Percentiles rank a stretch among this genome's conserved stretches.
Conservation (phyloP, 2,329 filamentous ascomycete genomes). For the Cladophialophora exuberans region DNA sequence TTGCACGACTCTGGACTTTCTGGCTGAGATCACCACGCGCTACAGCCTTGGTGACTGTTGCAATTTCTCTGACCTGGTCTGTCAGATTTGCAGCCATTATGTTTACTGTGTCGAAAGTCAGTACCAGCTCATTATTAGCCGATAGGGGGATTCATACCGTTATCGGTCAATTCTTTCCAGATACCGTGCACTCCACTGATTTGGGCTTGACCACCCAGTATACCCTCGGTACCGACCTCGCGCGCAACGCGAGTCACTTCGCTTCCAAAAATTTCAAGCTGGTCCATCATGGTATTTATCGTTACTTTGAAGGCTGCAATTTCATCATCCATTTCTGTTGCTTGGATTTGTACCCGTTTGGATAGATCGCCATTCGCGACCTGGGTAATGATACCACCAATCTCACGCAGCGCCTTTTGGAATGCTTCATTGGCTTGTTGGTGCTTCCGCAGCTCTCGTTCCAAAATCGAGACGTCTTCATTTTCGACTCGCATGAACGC, state of each 20-base stretch:
- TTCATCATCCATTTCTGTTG: conserved; percentile 95
- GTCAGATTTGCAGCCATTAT: conserved; percentile 83
- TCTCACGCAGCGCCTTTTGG: conserved; percentile 94
- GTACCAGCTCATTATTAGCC: not conserved
- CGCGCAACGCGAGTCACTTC: conserved; percentile 93
- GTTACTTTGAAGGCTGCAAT: conserved; percentile 97
- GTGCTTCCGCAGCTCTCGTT: conserved; percentile 93
- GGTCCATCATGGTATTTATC: conserved; percentile 99
- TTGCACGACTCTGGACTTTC: conserved; percentile 79
- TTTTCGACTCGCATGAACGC: conserved; percentile 82
- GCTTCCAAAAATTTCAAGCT: conserved; percentile 92
- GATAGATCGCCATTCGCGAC: conserved; percentile 94
- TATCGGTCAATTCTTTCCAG: conserved; percentile 95
- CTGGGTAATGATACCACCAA: conserved; percentile 95
- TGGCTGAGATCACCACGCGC: conserved; percentile 81
- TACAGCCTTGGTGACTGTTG: conserved; percentile 80
- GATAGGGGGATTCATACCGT: conserved; percentile 54
- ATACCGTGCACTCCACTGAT: conserved; percentile 94
- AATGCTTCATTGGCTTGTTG: conserved; percentile 98
- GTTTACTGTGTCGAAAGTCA: conserved; percentile 60
- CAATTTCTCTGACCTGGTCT: conserved; percentile 83
- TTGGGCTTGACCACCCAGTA: conserved; percentile 89
- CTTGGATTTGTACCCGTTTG: conserved; percentile 95
- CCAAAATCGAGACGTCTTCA: conserved; percentile 83
- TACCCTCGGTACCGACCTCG: conserved; percentile 94